Evolutionary conservation across 768 basidiomycete genomes (phyloP).

Genomic region (Tricholoma flavovirens): DNA sequence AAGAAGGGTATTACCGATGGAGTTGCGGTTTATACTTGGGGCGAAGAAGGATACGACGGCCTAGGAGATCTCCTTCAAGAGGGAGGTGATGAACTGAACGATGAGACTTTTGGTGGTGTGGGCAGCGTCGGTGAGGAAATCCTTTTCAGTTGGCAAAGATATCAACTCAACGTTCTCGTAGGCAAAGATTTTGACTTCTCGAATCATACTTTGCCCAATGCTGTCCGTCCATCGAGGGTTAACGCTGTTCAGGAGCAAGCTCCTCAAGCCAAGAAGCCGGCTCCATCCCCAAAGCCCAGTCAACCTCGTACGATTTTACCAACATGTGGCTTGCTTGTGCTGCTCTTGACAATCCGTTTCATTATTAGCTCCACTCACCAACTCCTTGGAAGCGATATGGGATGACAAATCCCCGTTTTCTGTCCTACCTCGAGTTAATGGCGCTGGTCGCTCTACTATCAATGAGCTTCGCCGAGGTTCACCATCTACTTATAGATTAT

Average conservation of each 20-base stretch:
- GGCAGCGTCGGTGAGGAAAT: constrained; percentile 63
- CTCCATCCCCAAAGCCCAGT: constrained; percentile 14
- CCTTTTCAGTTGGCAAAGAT: constrained; percentile 6
- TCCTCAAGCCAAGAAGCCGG: constrained; percentile 13
- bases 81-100: constrained; percentile 89
- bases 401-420: constrained; percentile 76
- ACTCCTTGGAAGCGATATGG: constrained; percentile 73
- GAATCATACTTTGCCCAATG: constrained; percentile 31
- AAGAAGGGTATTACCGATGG: constrained; percentile 56
- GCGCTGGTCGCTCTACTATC: constrained; percentile 36
- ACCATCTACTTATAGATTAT: constrained; percentile 31
- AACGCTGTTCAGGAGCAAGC: constrained; percentile 17
- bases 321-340: constrained; percentile 6
- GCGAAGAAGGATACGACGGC: constrained; percentile 84
- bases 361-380: constrained; percentile 30
- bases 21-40: constrained; percentile 90
- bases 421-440: constrained; percentile 52
- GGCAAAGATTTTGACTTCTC: constrained; percentile 93
- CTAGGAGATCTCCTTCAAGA: constrained; percentile 85
- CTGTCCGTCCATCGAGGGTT: constrained; percentile 19
- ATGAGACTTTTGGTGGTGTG: constrained; percentile 87
- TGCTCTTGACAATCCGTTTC: constrained; percentile 9
- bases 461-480: constrained; percentile 28
- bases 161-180: constrained; percentile 25
- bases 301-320: constrained; percentile 21